Evolutionary conservation across 306 rosid species (phyloP), one percentile per base, ranked within the genome.

Genomic region (Quillaja saponaria): DNA sequence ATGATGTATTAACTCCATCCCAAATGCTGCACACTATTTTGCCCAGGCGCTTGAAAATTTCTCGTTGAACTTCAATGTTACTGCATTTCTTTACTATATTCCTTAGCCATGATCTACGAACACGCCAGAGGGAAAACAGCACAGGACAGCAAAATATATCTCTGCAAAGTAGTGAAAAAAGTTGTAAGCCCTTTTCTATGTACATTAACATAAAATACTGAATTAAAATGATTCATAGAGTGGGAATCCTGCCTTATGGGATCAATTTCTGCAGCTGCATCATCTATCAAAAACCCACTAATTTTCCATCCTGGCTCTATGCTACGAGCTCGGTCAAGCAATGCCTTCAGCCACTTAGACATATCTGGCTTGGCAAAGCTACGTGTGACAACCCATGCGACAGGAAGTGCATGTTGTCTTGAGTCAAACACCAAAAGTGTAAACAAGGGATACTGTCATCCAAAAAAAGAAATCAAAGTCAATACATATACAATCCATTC

Each of bases 331-430:
- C 82, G 84, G 66, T 65, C 85, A 71, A 77, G 78, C 31, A 92
- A 69, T 49, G 94, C 85, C 55, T 83, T 86, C 83, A 89, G 72
- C 96, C 98, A 92, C 78, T 92, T 86, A 25, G 91, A 73, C 61
- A 92, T 68, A 60, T 88, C 98, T 38, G 83, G 75, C 76, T 84
- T 92, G 47, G 96, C 80, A 81, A 74, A 86, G 83, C 98, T 92
- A 42, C 95, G 95, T 17, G 98, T 88, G 70, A 92, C 82, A 55
- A 92, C 77, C 96, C 96, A 92, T 58, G 98, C 98, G 13, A 92
- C 84, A 58, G 95, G 98, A 51, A 92, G 95, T 46, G 90, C 96
- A 82, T 92, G 98, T 63, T 86, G 85, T 75, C 98, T 81, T 59
- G 95, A 92, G 79, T 92, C 96, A 76, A 92, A 92, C 68, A 86